Evolutionary conservation across 176 grass and related monocot species (phyloP), one percentile per base, ranked within the genome.

Genomic region (Rhynchospora tenuis): DNA sequence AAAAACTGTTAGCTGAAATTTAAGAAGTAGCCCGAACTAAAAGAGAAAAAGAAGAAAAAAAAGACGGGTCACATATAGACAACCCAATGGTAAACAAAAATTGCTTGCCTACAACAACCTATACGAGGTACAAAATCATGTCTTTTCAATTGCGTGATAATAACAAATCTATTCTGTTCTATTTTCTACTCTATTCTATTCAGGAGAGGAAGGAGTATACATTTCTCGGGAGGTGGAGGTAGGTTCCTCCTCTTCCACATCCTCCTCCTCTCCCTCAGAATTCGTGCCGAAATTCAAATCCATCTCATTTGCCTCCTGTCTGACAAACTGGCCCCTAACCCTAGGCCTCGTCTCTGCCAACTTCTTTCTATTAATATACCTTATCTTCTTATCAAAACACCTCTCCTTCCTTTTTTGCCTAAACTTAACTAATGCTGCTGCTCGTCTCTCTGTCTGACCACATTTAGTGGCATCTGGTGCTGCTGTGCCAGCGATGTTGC

Each of bases 311-410:
- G 82, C 82, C 76, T 81, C 47, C 43, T 93, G 91, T 64, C 93
- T 91, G 63, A 95, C 96, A 83, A 98, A 98, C n/a, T 98, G 96
- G 17, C 96, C 96, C 75, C 91, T 85, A 31, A 98, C 86, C 67
- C 93, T 93, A 4, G 83, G 96, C 88, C 96, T 95, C 2, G 86
- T 93, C 79, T 98, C 91, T 56, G 96, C 96, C 70, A 95, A 86
- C 72, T 84, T 89, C 86, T 98, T 98, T 51, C 93, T 38, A 68
- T 93, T 98, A 51, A 88, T 84, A 84, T 98, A 98, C 60, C 96
- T 93, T 76, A 98, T 94, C 71, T 98, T 98, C 89, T 98, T 98
- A 75, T 98, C 91, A 76, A 98, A 98, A 72, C 96, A 95, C 10
- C 91, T 90, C 8, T 93, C 93, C 74, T 95, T 98, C 65, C 93